These are phyloP conservation scores for Irpex lacteus DNA, from an alignment of 1,284 basidiomycete species.

Conservation along the genomic window DNA sequence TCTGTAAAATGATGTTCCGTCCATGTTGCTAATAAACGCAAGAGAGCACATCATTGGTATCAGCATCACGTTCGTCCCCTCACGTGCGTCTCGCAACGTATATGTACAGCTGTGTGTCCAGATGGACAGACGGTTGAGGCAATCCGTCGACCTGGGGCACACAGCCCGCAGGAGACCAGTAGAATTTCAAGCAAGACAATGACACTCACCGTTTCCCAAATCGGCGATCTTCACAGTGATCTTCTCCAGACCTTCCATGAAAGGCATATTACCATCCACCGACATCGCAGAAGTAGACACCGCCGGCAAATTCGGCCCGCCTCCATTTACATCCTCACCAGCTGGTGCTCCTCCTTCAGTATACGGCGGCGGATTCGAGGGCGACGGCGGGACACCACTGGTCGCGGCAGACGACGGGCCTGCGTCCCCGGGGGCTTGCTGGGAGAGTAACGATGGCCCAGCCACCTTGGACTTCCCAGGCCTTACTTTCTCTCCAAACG, in stretches of 20 bases:
- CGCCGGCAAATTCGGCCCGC: conserved; percentile 18
- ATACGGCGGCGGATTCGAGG: conserved; percentile 20
- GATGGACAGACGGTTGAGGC: conserved; percentile 8
- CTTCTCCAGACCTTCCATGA: conserved; percentile 51
- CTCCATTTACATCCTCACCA: conserved; percentile 16
- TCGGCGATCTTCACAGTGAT: conserved; percentile 99
- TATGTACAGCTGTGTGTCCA: conserved; percentile 1
- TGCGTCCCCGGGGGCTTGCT: conserved; percentile 58
- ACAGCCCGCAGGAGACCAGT: too few species aligned
- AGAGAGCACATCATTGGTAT: conserved; percentile 2
- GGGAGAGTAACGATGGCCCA: conserved; percentile 81
- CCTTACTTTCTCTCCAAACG: conserved; percentile 54
- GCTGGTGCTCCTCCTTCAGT: conserved; percentile 12
- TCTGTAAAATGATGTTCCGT: conserved; percentile 92
- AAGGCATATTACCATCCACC: conserved; percentile 29
- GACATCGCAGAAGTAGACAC: conserved; percentile 41
- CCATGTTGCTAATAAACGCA: conserved; percentile 64
- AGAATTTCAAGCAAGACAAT: not conserved
- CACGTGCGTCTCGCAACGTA: not conserved
- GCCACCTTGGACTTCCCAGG: conserved; percentile 32
- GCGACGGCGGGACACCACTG: conserved; percentile 5
- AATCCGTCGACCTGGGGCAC: not conserved
- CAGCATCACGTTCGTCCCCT: not conserved
- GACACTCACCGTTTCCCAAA: conserved; percentile 81
- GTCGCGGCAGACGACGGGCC: conserved; percentile 15